These are phyloP conservation scores for Sarocladium oryzae DNA, from an alignment of 2,329 filamentous ascomycete genomes.

Conservation along the genomic window DNA sequence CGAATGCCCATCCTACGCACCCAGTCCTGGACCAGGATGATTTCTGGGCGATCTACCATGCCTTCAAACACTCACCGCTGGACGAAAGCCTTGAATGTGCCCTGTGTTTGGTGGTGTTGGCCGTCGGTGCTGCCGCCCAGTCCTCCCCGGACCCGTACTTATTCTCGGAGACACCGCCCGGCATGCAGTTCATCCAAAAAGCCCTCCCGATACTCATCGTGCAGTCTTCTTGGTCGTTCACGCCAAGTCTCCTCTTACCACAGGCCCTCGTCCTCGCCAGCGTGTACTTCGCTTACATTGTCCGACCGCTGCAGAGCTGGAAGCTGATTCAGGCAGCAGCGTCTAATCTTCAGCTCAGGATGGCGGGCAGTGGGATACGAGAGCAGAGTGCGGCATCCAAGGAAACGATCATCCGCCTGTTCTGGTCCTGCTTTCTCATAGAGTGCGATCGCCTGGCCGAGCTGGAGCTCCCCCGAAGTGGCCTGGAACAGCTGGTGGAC, in stretches of 20 bases:
- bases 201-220: slow-evolving; percentile 22
- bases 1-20: slow-evolving; percentile 19
- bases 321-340: slow-evolving; percentile 25
- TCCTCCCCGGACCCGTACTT: slow-evolving; percentile 14
- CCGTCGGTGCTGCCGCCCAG: slow-evolving; percentile 19
- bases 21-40: slow-evolving; percentile 21
- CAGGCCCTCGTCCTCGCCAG: slow-evolving; percentile 25
- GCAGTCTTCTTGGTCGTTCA: slow-evolving; percentile 24
- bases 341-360: slow-evolving; percentile 22
- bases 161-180: slow-evolving; percentile 18
- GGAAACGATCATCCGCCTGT: slow-evolving; percentile 19
- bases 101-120: slow-evolving; percentile 24
- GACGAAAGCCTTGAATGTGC: slow-evolving; percentile 20
- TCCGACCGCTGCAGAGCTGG: slow-evolving; percentile 27
- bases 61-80: slow-evolving; percentile 16
- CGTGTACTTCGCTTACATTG: slow-evolving; percentile 27
- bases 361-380: slow-evolving; percentile 16
- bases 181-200: slow-evolving; percentile 24
- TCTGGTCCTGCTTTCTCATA: slow-evolving; percentile 26
- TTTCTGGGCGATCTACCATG: slow-evolving; percentile 18
- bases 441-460: slow-evolving; percentile 27
- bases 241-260: slow-evolving; percentile 19
- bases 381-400: slow-evolving; percentile 14
- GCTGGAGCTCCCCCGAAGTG: slow-evolving; percentile 25
- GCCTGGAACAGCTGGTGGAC: slow-evolving; percentile 24